Evolutionary conservation across 495 filamentous ascomycete genomes (phyloP), one percentile per base, ranked within the genome.

Genomic region (Parathielavia appendiculata): DNA sequence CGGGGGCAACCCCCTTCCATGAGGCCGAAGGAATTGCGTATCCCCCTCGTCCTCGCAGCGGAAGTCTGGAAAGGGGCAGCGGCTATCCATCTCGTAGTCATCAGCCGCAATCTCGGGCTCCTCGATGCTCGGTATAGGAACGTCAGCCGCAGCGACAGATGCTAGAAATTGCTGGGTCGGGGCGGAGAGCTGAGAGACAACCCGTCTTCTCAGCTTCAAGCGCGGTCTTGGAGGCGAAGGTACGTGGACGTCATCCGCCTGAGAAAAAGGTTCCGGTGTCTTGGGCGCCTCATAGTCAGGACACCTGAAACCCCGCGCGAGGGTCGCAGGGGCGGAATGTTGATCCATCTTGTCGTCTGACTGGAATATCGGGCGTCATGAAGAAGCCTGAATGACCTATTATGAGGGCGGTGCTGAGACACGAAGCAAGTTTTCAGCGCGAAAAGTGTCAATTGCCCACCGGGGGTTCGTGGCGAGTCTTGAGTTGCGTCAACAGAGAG

Each of bases 151-250:
- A 44, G 77, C 80, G 39, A 83, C 79, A 4, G 79, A 82, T 10
- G 78, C 79, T 4, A 83, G 71, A 56, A 83, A 83, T 23, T 82
- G 77, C 55, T 81, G 75, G 5, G 80, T 81, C 0, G 80, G 78
- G 19, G 79, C 79, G 23, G 74, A 66, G 16, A 79, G 66, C 45
- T 74, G 75, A 11, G 73, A 75, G 51, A 71, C 71, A 56, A 73
- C 70, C 58, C 78, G 77, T 60, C 70, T 73, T 67, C 76, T 77
- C 45, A 80, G 54, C 61, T 67, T 74, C 48, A 79, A 63, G 45
- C 76, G 75, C 56, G 74, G 72, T 55, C 71, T 70, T 40, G 71
- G 73, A 23, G 75, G 70, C 36, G 76, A 75, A 30, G 73, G 71
- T 23, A 72, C 60, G 50, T 67, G 70, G 44, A 62, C 65, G 9